Evolutionary conservation across 345 rosid species (phyloP).

Genomic region (Streptanthus diversifolius): DNA sequence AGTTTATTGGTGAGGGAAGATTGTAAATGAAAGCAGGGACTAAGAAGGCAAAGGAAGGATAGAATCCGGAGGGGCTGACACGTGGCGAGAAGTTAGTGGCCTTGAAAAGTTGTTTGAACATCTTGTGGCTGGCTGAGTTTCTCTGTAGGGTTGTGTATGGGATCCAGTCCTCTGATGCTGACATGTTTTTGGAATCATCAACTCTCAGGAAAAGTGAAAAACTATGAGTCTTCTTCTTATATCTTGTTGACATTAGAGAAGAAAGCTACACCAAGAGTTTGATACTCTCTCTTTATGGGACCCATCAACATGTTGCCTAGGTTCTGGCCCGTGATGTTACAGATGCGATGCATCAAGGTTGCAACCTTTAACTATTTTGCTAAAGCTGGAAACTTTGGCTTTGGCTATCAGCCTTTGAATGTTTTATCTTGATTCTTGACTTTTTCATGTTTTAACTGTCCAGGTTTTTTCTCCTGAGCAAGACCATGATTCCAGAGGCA

Average conservation of each 20-base stretch:
- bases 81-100: slow-evolving; percentile 22
- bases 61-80: slow-evolving; percentile 1
- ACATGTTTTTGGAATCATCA: slow-evolving; percentile 36
- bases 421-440: background rate
- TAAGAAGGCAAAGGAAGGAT: slow-evolving; percentile 19
- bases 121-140: slow-evolving; percentile 34
- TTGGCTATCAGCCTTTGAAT: background rate
- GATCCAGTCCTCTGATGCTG: slow-evolving; percentile 19
- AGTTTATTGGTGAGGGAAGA: slow-evolving; percentile 9
- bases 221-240: background rate
- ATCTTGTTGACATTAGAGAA: slow-evolving; percentile 4
- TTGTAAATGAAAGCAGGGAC: slow-evolving; percentile 1
- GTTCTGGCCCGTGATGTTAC: background rate
- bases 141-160: slow-evolving; percentile 19
- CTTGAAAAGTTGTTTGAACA: background rate
- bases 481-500: background rate
- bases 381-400: slow-evolving; percentile 15
- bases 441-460: background rate
- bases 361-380: slow-evolving; percentile 18
- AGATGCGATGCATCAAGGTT: background rate
- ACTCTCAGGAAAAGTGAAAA: background rate
- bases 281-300: slow-evolving; percentile 2
- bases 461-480: background rate
- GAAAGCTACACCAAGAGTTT: slow-evolving; percentile 16
- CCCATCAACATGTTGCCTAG: slow-evolving; percentile 20